Base-by-base conservation (phyloP, 1,284 basidiomycete genomes). In the Singerocomus inundabilis region DNA sequence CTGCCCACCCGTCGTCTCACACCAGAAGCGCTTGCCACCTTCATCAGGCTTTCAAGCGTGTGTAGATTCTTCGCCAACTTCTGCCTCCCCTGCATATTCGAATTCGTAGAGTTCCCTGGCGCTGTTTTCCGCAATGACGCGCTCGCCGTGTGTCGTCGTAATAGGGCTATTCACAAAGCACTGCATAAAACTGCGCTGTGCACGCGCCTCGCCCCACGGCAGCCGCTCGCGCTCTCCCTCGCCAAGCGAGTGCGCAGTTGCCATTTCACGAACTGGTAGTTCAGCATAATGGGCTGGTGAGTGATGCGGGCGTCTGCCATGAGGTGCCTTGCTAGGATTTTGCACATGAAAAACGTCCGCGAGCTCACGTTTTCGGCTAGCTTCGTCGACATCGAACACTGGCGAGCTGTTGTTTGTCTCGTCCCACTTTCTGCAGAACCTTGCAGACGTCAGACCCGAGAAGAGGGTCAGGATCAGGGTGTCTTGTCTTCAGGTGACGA, bases 41-140 rank as follows among this genome's bases (percentile, higher is more conserved):
- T 76, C 11, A 52, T 56, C 26, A 65, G 56, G 10, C 62, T 78
- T 26, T 68, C 72, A 5, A 61, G 62, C 35, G 73, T 74, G 28
- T 79, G 77, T 55, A 69, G 69, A 26, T 70, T 75, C 56, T 78
- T 79, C 49, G 68, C 66, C 44, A 62, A 66, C 16, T 29, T 67
- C 1, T 60, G 65, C 18, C 57, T 74, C 11, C 69, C 72, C 0
- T 69, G 68, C 29, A 57, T 73, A 9, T 76, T 72, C 52, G 59
- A 66, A 30, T 54, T 53, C 10, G 13, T 76, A 10, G 46, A 52
- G 24, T 64, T 74, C 34, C 56, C 53, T 5, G 63, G 67, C 2
- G 2, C 39, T 8, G 10, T 25, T 1, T 44, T 21, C 9, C 6
- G 5, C 4, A 18, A 41, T 8, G 24, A 48, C 12, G 15, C 24